Base-by-base conservation (phyloP, 1,284 basidiomycete genomes). In the Ceratobasidium theobromae region DNA sequence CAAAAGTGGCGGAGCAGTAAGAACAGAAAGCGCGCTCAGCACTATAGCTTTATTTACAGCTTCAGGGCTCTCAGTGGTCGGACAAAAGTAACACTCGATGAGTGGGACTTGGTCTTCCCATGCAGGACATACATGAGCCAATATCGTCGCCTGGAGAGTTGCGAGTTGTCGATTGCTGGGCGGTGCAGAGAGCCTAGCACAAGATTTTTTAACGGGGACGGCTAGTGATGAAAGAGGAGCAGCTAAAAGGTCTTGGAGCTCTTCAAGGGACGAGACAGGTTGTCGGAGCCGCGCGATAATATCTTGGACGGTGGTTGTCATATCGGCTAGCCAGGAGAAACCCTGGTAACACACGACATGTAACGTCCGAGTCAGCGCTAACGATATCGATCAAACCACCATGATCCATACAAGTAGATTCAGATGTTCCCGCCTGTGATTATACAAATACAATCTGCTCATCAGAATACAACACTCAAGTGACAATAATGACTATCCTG, bases 231-330 rank as follows among this genome's bases (percentile, higher is more conserved):
- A 8, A 28, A 64, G 60, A 45, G 60, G 60, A 5, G 48, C 38
- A 8, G n/a, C 4, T 6, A 64, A 41, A 18, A 64, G 35, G 8
- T 38, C 33, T 32, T 64, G 30, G n/a, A 64, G 60, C 23, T 53
- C 60, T 21, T 40, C 33, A 32, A 64, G 60, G 2, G 60, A 64
- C 1, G 60, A 33, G 9, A 64, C 14, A 23, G 49, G 60, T 45
- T 53, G 60, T 21, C 60, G 48, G 8, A 64, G 49, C 3, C 38
- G 60, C 28, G 49, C 23, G 48, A 64, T 52, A 2, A 53, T 40
- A 4, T 64, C 60, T 16, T 64, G 60, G 60, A 49, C 40, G 12
- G 57, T 58, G 1, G 58, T 64, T 28, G 60, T 53, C 60, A 64
- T 64, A 35, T 32, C 41, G 23, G n/a, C n/a, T n/a, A n/a, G n/a